A percentile compares a stretch with the other conserved stretches of the same genome.
Conservation (phyloP, 805 yeast species). For the Saccharomycopsis sp. region DNA sequence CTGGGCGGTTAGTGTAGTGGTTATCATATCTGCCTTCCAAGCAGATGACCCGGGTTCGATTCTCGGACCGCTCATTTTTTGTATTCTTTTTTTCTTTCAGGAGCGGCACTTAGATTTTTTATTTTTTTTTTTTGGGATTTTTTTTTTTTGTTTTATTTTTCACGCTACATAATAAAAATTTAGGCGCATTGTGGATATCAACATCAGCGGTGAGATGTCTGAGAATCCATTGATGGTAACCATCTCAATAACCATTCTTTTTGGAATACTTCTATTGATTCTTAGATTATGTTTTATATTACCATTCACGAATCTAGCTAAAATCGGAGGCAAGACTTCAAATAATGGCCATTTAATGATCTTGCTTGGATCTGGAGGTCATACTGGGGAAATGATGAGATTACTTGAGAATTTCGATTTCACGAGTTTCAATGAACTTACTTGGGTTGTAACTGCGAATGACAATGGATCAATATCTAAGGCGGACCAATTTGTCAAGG, state of each 20-base stretch:
- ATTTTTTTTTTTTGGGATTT: constrained; percentile 14
- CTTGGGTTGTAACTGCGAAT: constrained; percentile 35
- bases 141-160: background rate
- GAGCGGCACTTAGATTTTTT: constrained; percentile 20
- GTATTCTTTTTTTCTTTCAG: constrained; percentile 20
- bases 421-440: constrained; percentile 14
- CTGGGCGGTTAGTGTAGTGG: constrained; percentile 22
- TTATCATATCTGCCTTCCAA: constrained; percentile 23
- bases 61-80: constrained; percentile 21
- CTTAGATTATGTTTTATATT: constrained; percentile 14
- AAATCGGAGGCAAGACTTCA: background rate
- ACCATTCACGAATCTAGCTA: constrained; percentile 15
- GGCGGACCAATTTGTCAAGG: constrained; percentile 33
- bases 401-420: constrained; percentile 38
- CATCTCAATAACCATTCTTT: too few species aligned
- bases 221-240: too few species aligned
- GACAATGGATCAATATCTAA: constrained; percentile 39
- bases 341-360: constrained; percentile 37
- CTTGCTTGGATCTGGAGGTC: constrained; percentile 94
- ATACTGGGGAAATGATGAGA: constrained; percentile 91
- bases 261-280: constrained; percentile 1
- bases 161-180: background rate
- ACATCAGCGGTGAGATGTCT: too few species aligned
- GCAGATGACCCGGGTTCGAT: constrained; percentile 22
- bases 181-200: background rate